Evolutionary conservation across 768 basidiomycete genomes (phyloP), one percentile per base, ranked within the genome.

Genomic region (Tricholoma sp.): DNA sequence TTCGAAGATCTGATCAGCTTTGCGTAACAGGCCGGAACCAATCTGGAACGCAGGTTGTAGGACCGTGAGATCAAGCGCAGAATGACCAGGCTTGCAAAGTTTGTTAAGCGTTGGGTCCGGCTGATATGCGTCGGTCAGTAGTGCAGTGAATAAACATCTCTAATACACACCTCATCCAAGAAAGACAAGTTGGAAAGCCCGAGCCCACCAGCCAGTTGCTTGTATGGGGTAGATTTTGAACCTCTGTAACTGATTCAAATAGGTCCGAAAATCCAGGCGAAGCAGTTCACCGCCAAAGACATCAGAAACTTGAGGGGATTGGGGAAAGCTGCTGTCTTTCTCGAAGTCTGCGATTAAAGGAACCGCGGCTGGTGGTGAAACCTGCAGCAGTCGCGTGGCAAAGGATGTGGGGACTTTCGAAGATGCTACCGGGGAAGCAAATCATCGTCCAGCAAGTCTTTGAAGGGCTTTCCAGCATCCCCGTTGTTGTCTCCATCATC

Each of bases 1-100:
- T 72, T 88, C 88, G 54, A 93, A 90, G 55, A 92, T 85, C 4
- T 70, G 72, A 59, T 90, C 88, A 7, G 88, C 88, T 59, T 82
- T 82, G 45, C 79, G 77, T 53, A 76, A 68, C 12, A 85, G 69
- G 42, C 73, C 74, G 29, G 79, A 80, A 52, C 76, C 77, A 36
- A 86, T 77, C 45, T 86, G 80, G 56, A 83, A 76, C 8, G 79
- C 82, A 32, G 88, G 86, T 58, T 83, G 82, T 20, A 85, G 70
- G 33, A 68, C 68, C 0, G 86, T 88, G 36, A 91, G 71, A 13
- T 74, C 72, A 37, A 86, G 71, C n/a, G 47, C 29, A n/a, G 72
- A 73, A 32, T 66, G 59, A 17, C 48, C 58, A 9, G 54, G 51
- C 28, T 61, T 65, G 49, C 59, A 59, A 53, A 68, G 57, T 54